Conservation (phyloP, 2,329 filamentous ascomycete species). For the Chaetomiaceae sp. region DNA sequence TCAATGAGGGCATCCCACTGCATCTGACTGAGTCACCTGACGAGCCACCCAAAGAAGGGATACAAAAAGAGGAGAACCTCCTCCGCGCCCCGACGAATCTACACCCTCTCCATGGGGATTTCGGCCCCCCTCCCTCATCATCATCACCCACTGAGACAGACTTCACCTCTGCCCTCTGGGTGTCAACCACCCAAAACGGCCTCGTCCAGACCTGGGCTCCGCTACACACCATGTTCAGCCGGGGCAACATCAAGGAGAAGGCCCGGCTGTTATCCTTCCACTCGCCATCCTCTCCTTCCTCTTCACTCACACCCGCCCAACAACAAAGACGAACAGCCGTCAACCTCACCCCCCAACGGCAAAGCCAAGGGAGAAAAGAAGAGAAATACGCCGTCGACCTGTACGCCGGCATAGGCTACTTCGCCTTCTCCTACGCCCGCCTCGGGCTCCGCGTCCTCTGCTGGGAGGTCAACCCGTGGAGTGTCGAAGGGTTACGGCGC, state of each 20-base stretch:
- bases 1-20: constrained; percentile 59
- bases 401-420: constrained; percentile 92
- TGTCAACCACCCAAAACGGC: constrained; percentile 69
- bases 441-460: constrained; percentile 71
- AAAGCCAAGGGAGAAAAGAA: constrained; percentile 22
- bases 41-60: neutral
- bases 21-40: constrained; percentile 24
- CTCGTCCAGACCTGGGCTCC: constrained; percentile 85
- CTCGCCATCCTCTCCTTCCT: constrained; percentile 22
- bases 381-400: constrained; percentile 65
- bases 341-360: neutral
- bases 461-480: constrained; percentile 90
- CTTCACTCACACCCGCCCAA: neutral
- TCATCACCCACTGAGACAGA: constrained; percentile 42
- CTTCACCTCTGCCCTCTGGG: constrained; percentile 71
- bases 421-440: constrained; percentile 76
- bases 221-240: constrained; percentile 87
- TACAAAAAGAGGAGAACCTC: constrained; percentile 48
- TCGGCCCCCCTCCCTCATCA: constrained; percentile 48
- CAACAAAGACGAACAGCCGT: neutral
- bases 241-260: constrained; percentile 88
- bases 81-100: constrained; percentile 70
- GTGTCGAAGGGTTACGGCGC: constrained; percentile 73
- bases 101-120: constrained; percentile 67
- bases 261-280: constrained; percentile 62